Base-by-base conservation (phyloP, 805 yeast species). In the Metschnikowia corniflorae region DNA sequence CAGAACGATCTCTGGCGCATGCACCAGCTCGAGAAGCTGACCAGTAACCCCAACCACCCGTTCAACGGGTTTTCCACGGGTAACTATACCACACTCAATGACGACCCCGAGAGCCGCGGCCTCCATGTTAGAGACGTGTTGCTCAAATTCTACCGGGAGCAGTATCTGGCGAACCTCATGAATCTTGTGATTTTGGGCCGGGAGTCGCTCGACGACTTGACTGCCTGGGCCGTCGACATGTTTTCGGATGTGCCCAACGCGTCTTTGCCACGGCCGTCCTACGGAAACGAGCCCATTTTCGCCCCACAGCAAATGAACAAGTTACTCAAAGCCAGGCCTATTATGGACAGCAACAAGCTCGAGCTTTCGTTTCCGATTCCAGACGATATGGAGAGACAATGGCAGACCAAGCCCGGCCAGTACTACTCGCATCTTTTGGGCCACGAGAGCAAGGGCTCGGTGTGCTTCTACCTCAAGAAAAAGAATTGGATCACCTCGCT, bases 51-150 rank as follows among this genome's bases (percentile, higher is more conserved):
- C 1, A 53, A 63, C 0, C 97, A 93, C 61, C 97, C 97, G 0
- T 85, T 77, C 59, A 78, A 80, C 54, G 85, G 86, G 41, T 91
- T 91, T 53, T 80, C 95, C 15, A 91, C 98, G 1, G 98, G 98
- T 37, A 91, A 89, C 59, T 65, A 74, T 37, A 61, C 66, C 27
- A 91, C 98, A 1, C 68, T 91, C 34, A 82, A 82, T 22, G 77
- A 70, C 5, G 71, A 63, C 4, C 97, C 97, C 3, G 55, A 62
- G 12, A 42, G 60, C 8, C 47, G 68, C 13, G 86, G 86, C 8
- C 44, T 81, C 16, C 83, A 93, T 54, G 91, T 87, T 10, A 76
- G 97, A 52, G 85, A 82, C 20, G 86, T 83, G 52, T 70, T 91
- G 43, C 63, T 91, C 37, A 79, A 84, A 47, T 91, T 85, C 58